Evolutionary conservation across 2,329 filamentous ascomycete species (phyloP).

Genomic region (Fusarium paranaense): DNA sequence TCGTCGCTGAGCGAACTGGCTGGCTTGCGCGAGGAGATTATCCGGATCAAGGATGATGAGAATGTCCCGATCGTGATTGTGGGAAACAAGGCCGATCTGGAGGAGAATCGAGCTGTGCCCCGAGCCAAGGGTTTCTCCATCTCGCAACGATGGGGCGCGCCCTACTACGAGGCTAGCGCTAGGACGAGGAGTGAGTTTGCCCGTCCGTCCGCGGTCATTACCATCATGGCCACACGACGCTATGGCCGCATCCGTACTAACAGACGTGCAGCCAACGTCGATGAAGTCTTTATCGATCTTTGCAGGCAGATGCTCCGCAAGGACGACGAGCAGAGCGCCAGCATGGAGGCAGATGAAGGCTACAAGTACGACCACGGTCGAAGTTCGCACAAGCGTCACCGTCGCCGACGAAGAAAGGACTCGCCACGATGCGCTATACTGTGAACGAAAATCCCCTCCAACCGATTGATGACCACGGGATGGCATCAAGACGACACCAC

Average conservation of each 20-base stretch:
- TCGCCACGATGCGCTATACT: constrained; percentile 58
- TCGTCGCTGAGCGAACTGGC: constrained; percentile 86
- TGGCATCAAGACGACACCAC: constrained; percentile 23
- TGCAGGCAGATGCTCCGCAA: constrained; percentile 85
- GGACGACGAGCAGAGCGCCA: constrained; percentile 64
- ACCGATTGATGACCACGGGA: constrained; percentile 26
- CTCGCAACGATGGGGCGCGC: constrained; percentile 88
- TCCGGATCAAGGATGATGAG: constrained; percentile 90
- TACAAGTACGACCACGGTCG: constrained; percentile 54
- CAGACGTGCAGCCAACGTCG: constrained; percentile 75
- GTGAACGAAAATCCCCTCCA: constrained; percentile 45
- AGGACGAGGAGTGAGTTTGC: constrained; percentile 72
- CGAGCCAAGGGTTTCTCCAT: constrained; percentile 84
- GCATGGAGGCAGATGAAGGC: constrained; percentile 52
- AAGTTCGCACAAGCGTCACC: constrained; percentile 44
- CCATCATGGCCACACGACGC: constrained; percentile 1
- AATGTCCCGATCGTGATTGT: constrained; percentile 89
- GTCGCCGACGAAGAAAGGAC: constrained; percentile 48
- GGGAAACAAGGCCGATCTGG: constrained; percentile 90
- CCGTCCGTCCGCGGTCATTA: constrained; percentile 6
- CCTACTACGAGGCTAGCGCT: constrained; percentile 92
- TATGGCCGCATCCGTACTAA: constrained; percentile 43
- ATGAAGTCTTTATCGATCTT: constrained; percentile 88
- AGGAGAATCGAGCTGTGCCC: constrained; percentile 84
- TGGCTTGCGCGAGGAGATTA: constrained; percentile 87